Base-by-base conservation (phyloP, 2,329 filamentous ascomycete species). In the Anthostomella pinea region DNA sequence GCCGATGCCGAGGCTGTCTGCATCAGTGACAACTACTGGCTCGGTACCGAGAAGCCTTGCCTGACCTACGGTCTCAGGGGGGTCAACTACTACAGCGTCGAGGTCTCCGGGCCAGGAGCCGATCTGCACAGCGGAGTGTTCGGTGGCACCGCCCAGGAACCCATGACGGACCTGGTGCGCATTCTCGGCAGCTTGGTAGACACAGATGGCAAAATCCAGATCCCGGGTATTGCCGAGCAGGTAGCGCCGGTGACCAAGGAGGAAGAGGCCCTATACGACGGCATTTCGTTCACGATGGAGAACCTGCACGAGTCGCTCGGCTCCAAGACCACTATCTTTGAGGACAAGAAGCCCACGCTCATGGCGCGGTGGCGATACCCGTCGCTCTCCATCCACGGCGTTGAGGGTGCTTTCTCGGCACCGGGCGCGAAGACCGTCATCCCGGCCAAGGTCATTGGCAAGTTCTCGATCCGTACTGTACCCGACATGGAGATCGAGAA, bases 1-100 rank as follows among this genome's bases (percentile, higher is more conserved):
- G 88, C 88, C 58, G 91, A 96, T 56, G 82, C 89, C 22, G 93
- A 98, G 52, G 93, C 90, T 5, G 88, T 97, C 43, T 98, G 93
- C 70, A 98, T 98, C 62, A 95, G 88, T 30, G 93, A 98, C 68
- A 98, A 98, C 77, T 98, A 98, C 81, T 98, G 93, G 93, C 82
- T 98, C 25, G 93, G 93, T 41, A 97, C 93, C 5, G 89, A 97
- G 76, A 96, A 96, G 77, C 93, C 93, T 9, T 98, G 93, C 66
- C 70, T 98, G 58, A 98, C 93, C 8, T 98, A 98, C 64, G 93
- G 93, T 53, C 84, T 98, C 46, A 86, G 93, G 51, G 93, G 93
- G 35, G 94, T 87, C 81, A 97, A 94, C 73, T 98, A 98, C 77
- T 98, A 97, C 73, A 87, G 85, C 34, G 68, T 98, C 52, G 86